Percentiles rank a stretch among this genome's conserved stretches.
These are phyloP conservation scores for Saccharomyces hybrid DNA, from an alignment of 1,139 yeast species.

Conservation along the genomic window DNA sequence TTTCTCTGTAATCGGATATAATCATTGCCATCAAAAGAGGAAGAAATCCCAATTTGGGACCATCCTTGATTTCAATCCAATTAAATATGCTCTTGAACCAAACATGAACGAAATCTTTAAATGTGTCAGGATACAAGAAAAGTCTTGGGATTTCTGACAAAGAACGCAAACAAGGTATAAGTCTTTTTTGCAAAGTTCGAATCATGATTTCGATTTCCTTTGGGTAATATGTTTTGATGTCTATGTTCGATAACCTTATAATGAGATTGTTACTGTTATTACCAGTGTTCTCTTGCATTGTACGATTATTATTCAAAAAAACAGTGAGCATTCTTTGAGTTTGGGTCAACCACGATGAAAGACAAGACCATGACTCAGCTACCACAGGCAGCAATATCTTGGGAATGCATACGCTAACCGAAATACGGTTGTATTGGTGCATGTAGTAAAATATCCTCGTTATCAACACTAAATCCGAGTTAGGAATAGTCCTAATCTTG, in stretches of 20 bases:
- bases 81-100: conserved; percentile 54
- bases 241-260: conserved; percentile 14
- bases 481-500: conserved; percentile 28
- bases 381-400: conserved; percentile 21
- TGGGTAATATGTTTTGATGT: conserved; percentile 13
- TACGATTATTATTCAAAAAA: conserved; percentile 7
- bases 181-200: conserved; percentile 22
- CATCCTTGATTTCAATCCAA: conserved; percentile 59
- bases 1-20: conserved; percentile 36
- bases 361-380: conserved; percentile 25
- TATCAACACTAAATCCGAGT: conserved; percentile 26
- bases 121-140: conserved; percentile 29
- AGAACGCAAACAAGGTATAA: conserved; percentile 29
- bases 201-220: conserved; percentile 20
- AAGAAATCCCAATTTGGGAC: conserved; percentile 36
- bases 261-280: conserved; percentile 1
- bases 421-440: conserved; percentile 14
- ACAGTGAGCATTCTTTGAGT: conserved; percentile 18
- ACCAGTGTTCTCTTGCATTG: neutral
- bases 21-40: conserved; percentile 41
- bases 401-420: conserved; percentile 29
- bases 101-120: conserved; percentile 30
- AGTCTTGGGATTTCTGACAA: conserved; percentile 32
- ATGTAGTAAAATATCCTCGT: conserved; percentile 22
- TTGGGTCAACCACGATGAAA: conserved; percentile 24